Evolutionary conservation across 495 filamentous ascomycete genomes (phyloP), one percentile per base, ranked within the genome.

Genomic region (Halenospora varia): DNA sequence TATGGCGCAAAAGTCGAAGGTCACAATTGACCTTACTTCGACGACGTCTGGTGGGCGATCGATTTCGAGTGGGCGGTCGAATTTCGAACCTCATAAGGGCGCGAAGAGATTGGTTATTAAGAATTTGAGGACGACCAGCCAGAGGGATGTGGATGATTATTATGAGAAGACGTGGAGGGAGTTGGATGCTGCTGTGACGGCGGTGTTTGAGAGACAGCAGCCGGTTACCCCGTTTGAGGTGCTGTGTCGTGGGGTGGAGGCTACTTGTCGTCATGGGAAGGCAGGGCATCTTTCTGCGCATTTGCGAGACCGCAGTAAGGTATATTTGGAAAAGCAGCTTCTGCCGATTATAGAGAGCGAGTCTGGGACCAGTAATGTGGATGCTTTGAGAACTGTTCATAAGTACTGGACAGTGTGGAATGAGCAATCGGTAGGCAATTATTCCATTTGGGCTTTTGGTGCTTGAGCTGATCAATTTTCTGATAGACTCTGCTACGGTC

Each of bases 211-310:
- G 10, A 75, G 80, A 29, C 74, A 78, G 53, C 79, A 82, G 56
- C 79, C 88, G 4, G 70, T 74, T 1, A 77, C 81, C 57, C 89
- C 91, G 11, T 71, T 95, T 44, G 94, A 97, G 68, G 87, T 90
- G 57, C 77, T 98, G 10, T 97, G 97, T 69, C 82, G 88, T 25
- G 90, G 88, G 0, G 88, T 92, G 0, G 93, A 97, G 75, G 92
- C 93, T 65, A 77, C 95, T 0, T 97, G 94, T 69, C 81, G 89
- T 52, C 85, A 87, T 57, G 88, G 84, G 2, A 79, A 80, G 59
- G 87, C 90, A 1, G 72, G 76, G n/a, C 70, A 80, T 17, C 67
- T 96, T 41, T 84, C 78, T 45, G 76, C 82, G 46, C 77, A 77
- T 61, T 71, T 96, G 44, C 76, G 80, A 56, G 73, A 72, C 18